Evolutionary conservation across 768 basidiomycete genomes (phyloP).

Genomic region (Tylopilus rubrobrunneus): DNA sequence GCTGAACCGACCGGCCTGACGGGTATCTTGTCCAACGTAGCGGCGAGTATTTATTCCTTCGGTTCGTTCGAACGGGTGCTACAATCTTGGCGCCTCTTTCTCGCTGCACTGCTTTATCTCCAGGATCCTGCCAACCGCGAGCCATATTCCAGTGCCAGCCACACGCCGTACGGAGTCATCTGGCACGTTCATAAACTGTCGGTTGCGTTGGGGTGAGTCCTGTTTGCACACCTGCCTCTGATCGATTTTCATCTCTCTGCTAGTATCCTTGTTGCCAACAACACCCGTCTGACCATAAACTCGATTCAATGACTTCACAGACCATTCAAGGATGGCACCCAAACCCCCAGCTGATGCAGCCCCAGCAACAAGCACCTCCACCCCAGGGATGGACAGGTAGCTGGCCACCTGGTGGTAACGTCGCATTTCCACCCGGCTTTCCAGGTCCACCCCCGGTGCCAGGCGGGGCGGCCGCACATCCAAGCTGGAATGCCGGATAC

Average conservation of each 20-base stretch:
- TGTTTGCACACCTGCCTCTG: neutral
- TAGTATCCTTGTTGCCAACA: neutral
- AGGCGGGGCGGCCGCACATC: conserved; percentile 40
- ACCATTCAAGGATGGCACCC: conserved; percentile 29
- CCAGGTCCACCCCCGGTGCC: conserved; percentile 56
- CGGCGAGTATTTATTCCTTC: conserved; percentile 11
- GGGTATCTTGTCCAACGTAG: conserved; percentile 9
- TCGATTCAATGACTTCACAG: conserved; percentile 22
- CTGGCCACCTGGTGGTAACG: conserved; percentile 33
- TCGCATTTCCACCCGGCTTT: conserved; percentile 32
- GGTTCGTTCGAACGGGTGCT: neutral
- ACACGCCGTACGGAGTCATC: neutral
- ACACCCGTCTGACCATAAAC: neutral
- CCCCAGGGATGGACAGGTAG: conserved; percentile 34
- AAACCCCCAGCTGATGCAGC: conserved; percentile 33
- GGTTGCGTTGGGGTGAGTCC: conserved; percentile 1
- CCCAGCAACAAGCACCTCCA: conserved; percentile 11
- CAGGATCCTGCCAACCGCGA: neutral
- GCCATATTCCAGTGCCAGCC: neutral
- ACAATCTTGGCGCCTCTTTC: neutral
- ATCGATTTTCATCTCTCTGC: conserved; percentile 3
- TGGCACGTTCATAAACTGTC: neutral
- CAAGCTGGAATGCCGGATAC: conserved; percentile 46
- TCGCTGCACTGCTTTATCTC: conserved; percentile 1
- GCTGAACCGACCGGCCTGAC: conserved; percentile 13